Evolutionary conservation across 805 yeast species (phyloP).

Genomic region (Yarrowia deformans): DNA sequence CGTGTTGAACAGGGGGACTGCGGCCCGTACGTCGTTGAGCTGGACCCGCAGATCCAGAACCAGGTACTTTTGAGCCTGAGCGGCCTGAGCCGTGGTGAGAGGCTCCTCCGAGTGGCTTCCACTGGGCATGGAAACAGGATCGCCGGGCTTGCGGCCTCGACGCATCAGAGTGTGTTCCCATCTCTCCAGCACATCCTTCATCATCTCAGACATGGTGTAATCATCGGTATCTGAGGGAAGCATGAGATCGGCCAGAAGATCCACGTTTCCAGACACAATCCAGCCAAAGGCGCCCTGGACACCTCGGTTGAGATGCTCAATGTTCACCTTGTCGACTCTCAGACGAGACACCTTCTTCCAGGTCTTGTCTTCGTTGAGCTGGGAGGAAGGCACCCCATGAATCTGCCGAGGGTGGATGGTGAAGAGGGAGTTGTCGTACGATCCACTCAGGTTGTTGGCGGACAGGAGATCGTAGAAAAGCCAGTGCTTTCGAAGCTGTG

Average conservation of each 20-base stretch:
- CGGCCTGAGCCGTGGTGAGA: conserved; percentile 48
- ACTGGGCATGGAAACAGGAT: conserved; percentile 21
- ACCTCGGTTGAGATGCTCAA: conserved; percentile 91
- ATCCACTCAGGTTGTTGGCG: conserved; percentile 85
- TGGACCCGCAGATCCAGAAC: conserved; percentile 80
- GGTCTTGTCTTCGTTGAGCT: conserved; percentile 47
- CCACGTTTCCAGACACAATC: conserved; percentile 92
- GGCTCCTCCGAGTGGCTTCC: conserved; percentile 42
- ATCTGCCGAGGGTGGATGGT: conserved; percentile 84
- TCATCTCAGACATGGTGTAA: conserved; percentile 52
- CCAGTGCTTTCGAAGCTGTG: conserved; percentile 89
- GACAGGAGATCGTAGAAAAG: conserved; percentile 83
- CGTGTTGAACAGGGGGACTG: conserved; percentile 84
- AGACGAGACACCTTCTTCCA: conserved; percentile 76
- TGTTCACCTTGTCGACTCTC: conserved; percentile 81
- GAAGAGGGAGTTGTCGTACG: conserved; percentile 91
- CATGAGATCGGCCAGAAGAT: conserved; percentile 89
- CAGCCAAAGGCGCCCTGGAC: conserved; percentile 93
- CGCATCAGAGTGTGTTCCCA: conserved; percentile 50
- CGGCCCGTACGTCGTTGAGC: conserved; percentile 85
- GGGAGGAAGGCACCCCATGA: conserved; percentile 42
- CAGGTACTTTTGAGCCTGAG: conserved; percentile 60
- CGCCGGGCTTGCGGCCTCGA: conserved; percentile 40
- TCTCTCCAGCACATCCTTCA: conserved; percentile 52
- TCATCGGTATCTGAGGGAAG: conserved; percentile 72